Evolutionary conservation across 2,329 filamentous ascomycete species (phyloP).

Genomic region (Didymella segeticola): DNA sequence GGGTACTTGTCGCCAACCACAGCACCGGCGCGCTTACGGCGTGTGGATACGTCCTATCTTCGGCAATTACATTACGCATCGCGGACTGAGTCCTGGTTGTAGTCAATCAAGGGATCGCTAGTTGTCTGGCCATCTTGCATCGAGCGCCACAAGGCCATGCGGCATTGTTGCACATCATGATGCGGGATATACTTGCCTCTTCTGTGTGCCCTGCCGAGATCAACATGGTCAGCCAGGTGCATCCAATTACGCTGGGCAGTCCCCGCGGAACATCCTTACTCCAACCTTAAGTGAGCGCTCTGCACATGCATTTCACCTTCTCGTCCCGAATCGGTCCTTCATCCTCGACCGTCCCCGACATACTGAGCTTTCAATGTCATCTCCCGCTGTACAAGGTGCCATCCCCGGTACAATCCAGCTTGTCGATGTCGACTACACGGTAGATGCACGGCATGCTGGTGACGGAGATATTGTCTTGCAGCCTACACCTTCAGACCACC

Average conservation of each 20-base stretch:
- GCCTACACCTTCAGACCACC: constrained; percentile 44
- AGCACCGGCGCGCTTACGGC: constrained; percentile 12
- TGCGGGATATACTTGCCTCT: constrained; percentile 5
- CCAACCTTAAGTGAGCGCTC: constrained; percentile 4
- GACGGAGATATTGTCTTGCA: constrained; percentile 52
- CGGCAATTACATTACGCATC: background rate
- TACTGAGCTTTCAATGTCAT: background rate
- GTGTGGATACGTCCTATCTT: constrained; percentile 5
- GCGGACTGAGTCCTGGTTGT: background rate
- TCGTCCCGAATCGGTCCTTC: constrained; percentile 2
- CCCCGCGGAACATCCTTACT: constrained; percentile 5
- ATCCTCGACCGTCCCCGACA: background rate
- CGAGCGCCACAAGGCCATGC: background rate
- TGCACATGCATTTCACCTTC: background rate
- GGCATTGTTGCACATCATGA: background rate
- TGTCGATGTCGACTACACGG: constrained; percentile 50
- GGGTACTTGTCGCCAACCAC: constrained; percentile 7
- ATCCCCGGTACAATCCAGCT: constrained; percentile 54
- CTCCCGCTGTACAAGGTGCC: constrained; percentile 38
- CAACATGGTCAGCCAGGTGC: background rate
- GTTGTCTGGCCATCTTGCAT: background rate
- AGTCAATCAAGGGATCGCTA: background rate
- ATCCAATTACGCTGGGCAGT: background rate
- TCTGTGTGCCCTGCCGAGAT: constrained; percentile 6
- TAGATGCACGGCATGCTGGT: constrained; percentile 46